These are phyloP conservation scores for Erodium texanum DNA, from an alignment of 441 rosid genomes.

Conservation along the genomic window DNA sequence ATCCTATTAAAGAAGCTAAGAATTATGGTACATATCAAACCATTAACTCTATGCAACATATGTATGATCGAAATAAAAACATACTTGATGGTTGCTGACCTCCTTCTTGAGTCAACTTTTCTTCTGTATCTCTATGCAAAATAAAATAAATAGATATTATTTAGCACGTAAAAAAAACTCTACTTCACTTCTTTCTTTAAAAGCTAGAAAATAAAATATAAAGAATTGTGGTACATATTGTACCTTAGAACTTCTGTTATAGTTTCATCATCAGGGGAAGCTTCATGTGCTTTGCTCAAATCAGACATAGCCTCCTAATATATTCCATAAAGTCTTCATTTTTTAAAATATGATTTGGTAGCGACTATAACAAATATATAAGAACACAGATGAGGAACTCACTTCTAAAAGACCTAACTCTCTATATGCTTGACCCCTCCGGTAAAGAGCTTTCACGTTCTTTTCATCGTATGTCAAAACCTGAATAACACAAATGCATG, in stretches of 20 bases:
- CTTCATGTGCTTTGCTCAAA: slow-evolving; percentile 68
- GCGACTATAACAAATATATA: slow-evolving; percentile 10
- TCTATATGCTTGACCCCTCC: slow-evolving; percentile 92
- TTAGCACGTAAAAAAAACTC: slow-evolving; percentile 10
- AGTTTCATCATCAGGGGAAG: slow-evolving; percentile 80
- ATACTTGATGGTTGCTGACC: slow-evolving; percentile 43
- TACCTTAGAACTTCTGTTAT: slow-evolving; percentile 72
- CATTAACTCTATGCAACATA: background rate
- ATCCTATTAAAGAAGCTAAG: background rate
- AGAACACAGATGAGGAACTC: slow-evolving; percentile 27
- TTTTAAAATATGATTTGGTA: slow-evolving; percentile 11
- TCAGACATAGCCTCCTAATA: slow-evolving; percentile 74
- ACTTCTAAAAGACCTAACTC: slow-evolving; percentile 65
- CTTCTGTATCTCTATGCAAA: slow-evolving; percentile 51
- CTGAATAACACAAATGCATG: slow-evolving; percentile 26
- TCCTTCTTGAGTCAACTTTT: slow-evolving; percentile 45
- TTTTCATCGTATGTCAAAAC: slow-evolving; percentile 66
- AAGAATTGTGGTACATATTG: background rate
- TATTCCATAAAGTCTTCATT: slow-evolving; percentile 9
- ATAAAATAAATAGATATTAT: slow-evolving; percentile 1
- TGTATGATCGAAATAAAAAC: background rate
- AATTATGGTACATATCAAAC: background rate
- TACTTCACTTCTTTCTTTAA: background rate
- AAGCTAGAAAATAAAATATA: background rate
- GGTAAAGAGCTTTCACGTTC: slow-evolving; percentile 82